Conservation (phyloP, 73 alveolate genomes). For the Paraurostyla sp. region DNA sequence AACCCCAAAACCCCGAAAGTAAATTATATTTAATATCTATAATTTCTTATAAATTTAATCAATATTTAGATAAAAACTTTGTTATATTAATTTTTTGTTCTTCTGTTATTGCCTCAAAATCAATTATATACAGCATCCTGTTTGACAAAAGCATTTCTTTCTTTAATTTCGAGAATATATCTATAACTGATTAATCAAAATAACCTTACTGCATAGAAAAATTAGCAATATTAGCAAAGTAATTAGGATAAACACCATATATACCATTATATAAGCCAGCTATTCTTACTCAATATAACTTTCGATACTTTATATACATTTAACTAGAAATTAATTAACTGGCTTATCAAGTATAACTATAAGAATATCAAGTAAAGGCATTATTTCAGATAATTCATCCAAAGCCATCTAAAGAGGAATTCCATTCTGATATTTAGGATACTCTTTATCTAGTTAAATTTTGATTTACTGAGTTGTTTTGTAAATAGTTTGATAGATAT, state of each 20-base stretch:
- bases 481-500: not conserved
- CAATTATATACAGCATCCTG: slow-evolving; percentile 38
- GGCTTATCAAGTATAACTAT: too few relatives aligned
- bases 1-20: too few relatives aligned
- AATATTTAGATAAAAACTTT: not conserved
- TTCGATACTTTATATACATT: too few relatives aligned
- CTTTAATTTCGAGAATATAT: not conserved
- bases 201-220: not conserved
- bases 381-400: too few relatives aligned
- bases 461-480: not conserved
- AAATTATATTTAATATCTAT: too few relatives aligned
- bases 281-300: too few relatives aligned
- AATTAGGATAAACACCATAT: too few relatives aligned
- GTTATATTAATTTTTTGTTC: not conserved
- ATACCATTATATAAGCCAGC: too few relatives aligned
- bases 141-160: slow-evolving; percentile 30
- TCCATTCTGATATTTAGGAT: not conserved
- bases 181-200: not conserved
- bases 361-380: too few relatives aligned
- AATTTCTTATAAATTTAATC: too few relatives aligned
- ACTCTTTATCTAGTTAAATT: not conserved
- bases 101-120: slow-evolving; percentile 22
- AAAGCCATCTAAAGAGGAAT: not conserved
- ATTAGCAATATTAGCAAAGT: too few relatives aligned
- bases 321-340: too few relatives aligned